A percentile compares a stretch with the other conserved stretches of the same genome.
phyloP scores from a whole-genome alignment of 352 stramenopile genomes.

The Globisporangium camurandrum region DNA sequence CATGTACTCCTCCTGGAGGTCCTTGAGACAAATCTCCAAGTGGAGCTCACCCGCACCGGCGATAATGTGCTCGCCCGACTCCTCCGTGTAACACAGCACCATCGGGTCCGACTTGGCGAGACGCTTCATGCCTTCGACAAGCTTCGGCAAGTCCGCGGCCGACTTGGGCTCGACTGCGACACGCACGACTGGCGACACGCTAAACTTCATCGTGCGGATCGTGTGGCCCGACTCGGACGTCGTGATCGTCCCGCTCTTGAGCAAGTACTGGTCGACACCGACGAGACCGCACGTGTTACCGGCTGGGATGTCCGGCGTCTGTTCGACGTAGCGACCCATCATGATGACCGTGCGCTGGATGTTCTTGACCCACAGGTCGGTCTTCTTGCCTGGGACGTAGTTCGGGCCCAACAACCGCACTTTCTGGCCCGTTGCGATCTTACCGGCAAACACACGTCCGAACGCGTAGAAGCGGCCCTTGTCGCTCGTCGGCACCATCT shows the following conservation, averaged over 20 bases:
- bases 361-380: slow-evolving; percentile 99
- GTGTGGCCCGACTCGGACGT: slow-evolving; percentile 96
- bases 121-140: slow-evolving; percentile 99
- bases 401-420: slow-evolving; percentile 99
- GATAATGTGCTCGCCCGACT: slow-evolving; percentile 99
- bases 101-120: slow-evolving; percentile 99
- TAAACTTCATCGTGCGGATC: slow-evolving; percentile 99
- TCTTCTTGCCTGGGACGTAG: slow-evolving; percentile 99
- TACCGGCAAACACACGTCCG: slow-evolving; percentile 99
- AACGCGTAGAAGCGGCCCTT: slow-evolving; percentile 99
- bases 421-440: slow-evolving; percentile 98
- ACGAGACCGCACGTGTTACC: slow-evolving; percentile 99
- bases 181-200: slow-evolving; percentile 98
- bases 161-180: slow-evolving; percentile 99
- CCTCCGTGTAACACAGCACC: slow-evolving; percentile 99
- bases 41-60: slow-evolving; percentile 98
- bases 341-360: slow-evolving; percentile 99
- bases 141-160: slow-evolving; percentile 97
- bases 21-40: slow-evolving; percentile 99
- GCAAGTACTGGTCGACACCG: slow-evolving; percentile 99
- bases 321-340: slow-evolving; percentile 98
- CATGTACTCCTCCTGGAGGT: slow-evolving; percentile 99
- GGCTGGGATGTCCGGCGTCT: slow-evolving; percentile 97
- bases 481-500: slow-evolving; percentile 99
- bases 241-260: slow-evolving; percentile 99